Evolutionary conservation across 2,329 filamentous ascomycete genomes (phyloP).

Genomic region (Penicillium freii): DNA sequence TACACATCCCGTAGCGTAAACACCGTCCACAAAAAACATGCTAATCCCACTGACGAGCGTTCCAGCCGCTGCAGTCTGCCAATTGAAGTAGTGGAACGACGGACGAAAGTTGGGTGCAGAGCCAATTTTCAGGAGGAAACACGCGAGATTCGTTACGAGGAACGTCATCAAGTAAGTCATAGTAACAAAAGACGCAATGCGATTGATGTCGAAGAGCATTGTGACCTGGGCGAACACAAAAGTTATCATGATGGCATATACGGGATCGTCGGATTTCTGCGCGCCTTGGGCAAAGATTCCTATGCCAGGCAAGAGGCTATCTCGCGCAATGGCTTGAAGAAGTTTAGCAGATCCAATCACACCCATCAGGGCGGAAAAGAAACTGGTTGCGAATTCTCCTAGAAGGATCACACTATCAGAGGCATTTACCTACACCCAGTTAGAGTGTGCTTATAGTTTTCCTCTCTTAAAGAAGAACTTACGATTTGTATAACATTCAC

Average conservation of each 20-base stretch:
- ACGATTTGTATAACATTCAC: slow-evolving; percentile 75
- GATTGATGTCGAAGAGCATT: slow-evolving; percentile 79
- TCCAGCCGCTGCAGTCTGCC: slow-evolving; percentile 74
- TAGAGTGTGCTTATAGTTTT: slow-evolving; percentile 1
- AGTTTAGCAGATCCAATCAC: slow-evolving; percentile 82
- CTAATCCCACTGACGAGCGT: slow-evolving; percentile 72
- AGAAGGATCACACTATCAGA: slow-evolving; percentile 71
- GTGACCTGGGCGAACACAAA: slow-evolving; percentile 74
- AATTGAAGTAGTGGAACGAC: slow-evolving; percentile 85
- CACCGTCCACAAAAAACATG: slow-evolving; percentile 87
- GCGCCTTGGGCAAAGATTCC: slow-evolving; percentile 72
- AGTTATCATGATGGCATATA: slow-evolving; percentile 72
- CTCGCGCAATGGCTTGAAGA: slow-evolving; percentile 76
- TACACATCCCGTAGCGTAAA: slow-evolving; percentile 74
- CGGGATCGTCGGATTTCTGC: slow-evolving; percentile 68
- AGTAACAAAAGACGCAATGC: slow-evolving; percentile 84
- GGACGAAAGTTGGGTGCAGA: slow-evolving; percentile 87
- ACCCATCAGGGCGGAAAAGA: slow-evolving; percentile 86
- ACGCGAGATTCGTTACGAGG: slow-evolving; percentile 81
- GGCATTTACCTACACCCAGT: slow-evolving; percentile 61
- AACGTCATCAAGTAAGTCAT: slow-evolving; percentile 95
- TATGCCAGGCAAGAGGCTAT: slow-evolving; percentile 74
- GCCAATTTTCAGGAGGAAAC: slow-evolving; percentile 80
- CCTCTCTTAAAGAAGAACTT: slow-evolving; percentile 24
- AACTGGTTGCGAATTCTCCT: slow-evolving; percentile 76